Evolutionary conservation across 176 grass and related monocot genomes (phyloP).

Genomic region (Avena sativa): DNA sequence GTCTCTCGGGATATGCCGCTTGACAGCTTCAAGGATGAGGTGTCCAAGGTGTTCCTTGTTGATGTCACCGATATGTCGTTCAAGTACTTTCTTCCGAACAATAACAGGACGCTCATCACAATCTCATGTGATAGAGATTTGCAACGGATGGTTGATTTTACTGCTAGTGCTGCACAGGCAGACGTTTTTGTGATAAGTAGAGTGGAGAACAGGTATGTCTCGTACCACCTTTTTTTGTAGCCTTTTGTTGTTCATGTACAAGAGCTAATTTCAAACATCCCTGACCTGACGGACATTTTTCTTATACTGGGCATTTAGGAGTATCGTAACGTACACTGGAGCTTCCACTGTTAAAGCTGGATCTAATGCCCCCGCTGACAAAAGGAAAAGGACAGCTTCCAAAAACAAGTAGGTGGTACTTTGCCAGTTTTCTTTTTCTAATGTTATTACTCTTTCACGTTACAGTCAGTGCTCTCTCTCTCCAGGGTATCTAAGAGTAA

Average conservation of each 20-base stretch:
- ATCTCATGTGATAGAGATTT: constrained; percentile 91
- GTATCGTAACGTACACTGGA: constrained; percentile 58
- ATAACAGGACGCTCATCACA: constrained; percentile 80
- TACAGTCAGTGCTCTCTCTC: constrained; percentile 30
- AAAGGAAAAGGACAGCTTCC: constrained; percentile 59
- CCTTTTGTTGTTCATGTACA: constrained; percentile 20
- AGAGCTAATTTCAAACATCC: constrained; percentile 26
- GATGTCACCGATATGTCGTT: constrained; percentile 76
- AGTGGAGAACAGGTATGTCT: constrained; percentile 73
- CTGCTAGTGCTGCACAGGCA: constrained; percentile 57
- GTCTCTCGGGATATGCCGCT: constrained; percentile 67
- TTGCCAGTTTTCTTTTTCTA: constrained; percentile 17
- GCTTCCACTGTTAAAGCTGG: constrained; percentile 59
- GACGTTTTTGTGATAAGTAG: constrained; percentile 88
- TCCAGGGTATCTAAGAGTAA: constrained; percentile 76
- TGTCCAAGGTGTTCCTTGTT: constrained; percentile 75
- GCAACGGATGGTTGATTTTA: constrained; percentile 97
- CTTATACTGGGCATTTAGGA: constrained; percentile 56
- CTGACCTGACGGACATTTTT: constrained; percentile 31
- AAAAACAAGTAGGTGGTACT: constrained; percentile 53
- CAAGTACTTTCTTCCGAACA: constrained; percentile 96
- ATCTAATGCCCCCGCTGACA: constrained; percentile 49
- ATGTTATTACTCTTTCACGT: constrained; percentile 40
- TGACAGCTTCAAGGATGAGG: constrained; percentile 76
- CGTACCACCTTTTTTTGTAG: constrained; percentile 14